These are phyloP conservation scores for Pseudocercospora eumusae DNA, from an alignment of 2,329 filamentous ascomycete genomes.

Conservation along the genomic window DNA sequence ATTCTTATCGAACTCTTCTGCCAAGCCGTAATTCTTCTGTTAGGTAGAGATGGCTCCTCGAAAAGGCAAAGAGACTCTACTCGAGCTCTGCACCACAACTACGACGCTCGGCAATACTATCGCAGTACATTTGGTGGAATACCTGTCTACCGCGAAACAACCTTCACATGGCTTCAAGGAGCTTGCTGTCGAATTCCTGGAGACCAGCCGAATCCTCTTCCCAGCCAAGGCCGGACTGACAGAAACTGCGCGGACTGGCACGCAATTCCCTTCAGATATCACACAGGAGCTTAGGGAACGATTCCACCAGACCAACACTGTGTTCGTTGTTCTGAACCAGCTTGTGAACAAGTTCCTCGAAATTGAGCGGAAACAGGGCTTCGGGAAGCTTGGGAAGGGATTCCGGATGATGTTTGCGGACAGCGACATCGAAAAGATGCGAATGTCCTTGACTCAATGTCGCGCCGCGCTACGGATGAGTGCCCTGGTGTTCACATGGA, in stretches of 20 bases:
- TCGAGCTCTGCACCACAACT: conserved; percentile 59
- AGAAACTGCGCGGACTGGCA: conserved; percentile 51
- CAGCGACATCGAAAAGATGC: conserved; percentile 63
- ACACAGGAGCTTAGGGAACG: conserved; percentile 65
- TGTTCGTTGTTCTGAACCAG: conserved; percentile 65
- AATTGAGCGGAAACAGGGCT: conserved; percentile 62
- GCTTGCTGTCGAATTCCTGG: conserved; percentile 66
- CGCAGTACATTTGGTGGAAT: conserved; percentile 65
- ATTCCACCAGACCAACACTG: conserved; percentile 61
- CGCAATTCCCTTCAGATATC: conserved; percentile 61
- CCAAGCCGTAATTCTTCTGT: not conserved
- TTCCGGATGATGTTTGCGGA: conserved; percentile 66
- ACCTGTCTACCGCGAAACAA: conserved; percentile 59
- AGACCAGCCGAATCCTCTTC: conserved; percentile 66
- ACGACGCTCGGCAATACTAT: conserved; percentile 64
- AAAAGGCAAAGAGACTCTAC: conserved; percentile 43
- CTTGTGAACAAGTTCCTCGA: conserved; percentile 63
- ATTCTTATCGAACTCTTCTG: conserved; percentile 6
- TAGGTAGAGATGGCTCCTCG: conserved; percentile 26
- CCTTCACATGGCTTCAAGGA: conserved; percentile 59
- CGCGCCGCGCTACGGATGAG: conserved; percentile 62
- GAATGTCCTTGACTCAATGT: conserved; percentile 57
- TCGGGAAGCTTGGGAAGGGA: conserved; percentile 62
- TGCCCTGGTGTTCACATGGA: conserved; percentile 59
- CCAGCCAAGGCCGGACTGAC: conserved; percentile 67